Conservation (phyloP, 2,329 filamentous ascomycete species). For the Alternaria viburni region DNA sequence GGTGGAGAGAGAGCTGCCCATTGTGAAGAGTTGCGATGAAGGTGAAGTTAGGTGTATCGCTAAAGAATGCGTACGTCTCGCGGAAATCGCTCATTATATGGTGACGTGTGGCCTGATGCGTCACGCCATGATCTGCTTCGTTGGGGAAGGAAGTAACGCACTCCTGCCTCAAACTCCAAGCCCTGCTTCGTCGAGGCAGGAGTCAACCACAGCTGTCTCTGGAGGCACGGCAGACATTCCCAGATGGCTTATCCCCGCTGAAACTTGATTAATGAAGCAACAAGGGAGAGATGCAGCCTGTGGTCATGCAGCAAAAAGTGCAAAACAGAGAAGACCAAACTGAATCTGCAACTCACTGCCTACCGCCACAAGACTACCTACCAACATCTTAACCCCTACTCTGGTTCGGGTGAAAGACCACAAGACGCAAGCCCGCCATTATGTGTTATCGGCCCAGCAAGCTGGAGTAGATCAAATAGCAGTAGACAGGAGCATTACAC, state of each 20-base stretch:
- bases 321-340: background rate
- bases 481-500: background rate
- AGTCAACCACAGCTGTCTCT: background rate
- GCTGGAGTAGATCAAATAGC: background rate
- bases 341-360: background rate
- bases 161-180: background rate
- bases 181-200: background rate
- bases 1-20: background rate
- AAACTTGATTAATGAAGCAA: rapidly evolving
- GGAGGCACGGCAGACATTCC: background rate
- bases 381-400: background rate
- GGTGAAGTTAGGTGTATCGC: background rate
- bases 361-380: background rate
- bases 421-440: background rate
- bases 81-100: background rate
- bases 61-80: background rate
- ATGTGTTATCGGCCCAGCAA: background rate
- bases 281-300: background rate
- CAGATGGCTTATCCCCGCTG: rapidly evolving
- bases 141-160: background rate
- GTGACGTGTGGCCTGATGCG: background rate
- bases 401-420: background rate
- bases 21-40: background rate
- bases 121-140: background rate
- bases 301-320: background rate